Percentiles rank a stretch among this genome's conserved stretches.
These are phyloP conservation scores for Cystobasidium tubakii DNA, from an alignment of 768 basidiomycete genomes.

Conservation along the genomic window DNA sequence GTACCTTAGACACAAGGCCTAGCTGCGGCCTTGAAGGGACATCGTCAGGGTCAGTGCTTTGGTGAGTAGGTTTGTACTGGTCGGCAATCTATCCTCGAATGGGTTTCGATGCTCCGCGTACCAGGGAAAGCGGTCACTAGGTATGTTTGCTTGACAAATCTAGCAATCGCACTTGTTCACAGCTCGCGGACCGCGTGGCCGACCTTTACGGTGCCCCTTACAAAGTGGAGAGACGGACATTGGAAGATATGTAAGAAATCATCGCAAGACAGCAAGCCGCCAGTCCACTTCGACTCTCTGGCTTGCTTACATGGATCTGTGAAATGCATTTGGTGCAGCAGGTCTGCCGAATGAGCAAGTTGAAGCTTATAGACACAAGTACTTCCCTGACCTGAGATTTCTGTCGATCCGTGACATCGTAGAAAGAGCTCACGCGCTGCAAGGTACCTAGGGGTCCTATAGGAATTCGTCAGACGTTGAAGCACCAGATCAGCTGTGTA, in stretches of 20 bases:
- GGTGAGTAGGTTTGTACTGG: no score
- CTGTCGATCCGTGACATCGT: not conserved
- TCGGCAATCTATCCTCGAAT: no score
- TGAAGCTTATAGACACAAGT: not conserved
- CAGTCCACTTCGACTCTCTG: not conserved
- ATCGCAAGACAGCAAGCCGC: not conserved
- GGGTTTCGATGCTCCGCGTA: no score
- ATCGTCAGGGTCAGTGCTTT: no score
- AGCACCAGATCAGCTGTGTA: no score
- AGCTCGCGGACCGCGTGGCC: not conserved
- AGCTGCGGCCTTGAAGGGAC: no score
- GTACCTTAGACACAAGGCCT: no score
- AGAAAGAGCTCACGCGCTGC: not conserved
- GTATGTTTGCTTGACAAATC: no score
- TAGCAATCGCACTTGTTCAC: no score
- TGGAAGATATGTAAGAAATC: not conserved
- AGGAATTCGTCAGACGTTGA: no score
- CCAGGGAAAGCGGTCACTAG: no score
- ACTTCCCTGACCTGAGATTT: not conserved
- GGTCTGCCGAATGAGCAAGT: not conserved
- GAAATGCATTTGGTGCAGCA: conserved; percentile 1
- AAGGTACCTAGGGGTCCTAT: not conserved
- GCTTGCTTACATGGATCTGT: not conserved
- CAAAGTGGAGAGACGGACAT: not conserved
- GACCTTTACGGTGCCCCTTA: not conserved